Evolutionary conservation across 2,329 filamentous ascomycete genomes (phyloP).

Genomic region (Tolypocladium paradoxum): DNA sequence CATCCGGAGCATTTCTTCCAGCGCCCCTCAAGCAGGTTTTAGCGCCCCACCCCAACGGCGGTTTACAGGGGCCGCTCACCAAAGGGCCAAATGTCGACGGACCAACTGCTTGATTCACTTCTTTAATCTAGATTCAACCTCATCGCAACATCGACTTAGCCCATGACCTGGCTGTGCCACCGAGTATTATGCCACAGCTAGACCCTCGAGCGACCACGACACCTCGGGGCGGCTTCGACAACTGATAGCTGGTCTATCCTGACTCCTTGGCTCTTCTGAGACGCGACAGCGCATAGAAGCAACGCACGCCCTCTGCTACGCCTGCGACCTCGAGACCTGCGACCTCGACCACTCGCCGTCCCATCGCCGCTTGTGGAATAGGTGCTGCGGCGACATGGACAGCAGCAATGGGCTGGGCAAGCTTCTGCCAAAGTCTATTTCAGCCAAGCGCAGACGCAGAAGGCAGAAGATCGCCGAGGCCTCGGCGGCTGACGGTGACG

Average conservation of each 20-base stretch:
- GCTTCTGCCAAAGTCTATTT: slow-evolving; percentile 41
- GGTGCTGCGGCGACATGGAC: slow-evolving; percentile 3
- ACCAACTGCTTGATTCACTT: no score
- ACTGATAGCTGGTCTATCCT: not conserved
- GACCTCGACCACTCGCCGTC: not conserved
- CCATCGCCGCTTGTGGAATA: not conserved
- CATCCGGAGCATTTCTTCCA: not conserved
- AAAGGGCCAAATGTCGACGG: no score
- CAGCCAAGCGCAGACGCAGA: slow-evolving; percentile 36
- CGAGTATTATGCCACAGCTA: not conserved
- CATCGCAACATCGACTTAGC: not conserved
- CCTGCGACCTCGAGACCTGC: not conserved
- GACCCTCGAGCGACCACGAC: not conserved
- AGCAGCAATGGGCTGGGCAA: slow-evolving; percentile 31
- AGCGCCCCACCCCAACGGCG: not conserved
- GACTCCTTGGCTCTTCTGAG: no score
- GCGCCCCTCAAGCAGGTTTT: not conserved
- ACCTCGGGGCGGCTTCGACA: not conserved
- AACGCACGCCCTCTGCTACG: not conserved
- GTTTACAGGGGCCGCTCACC: not conserved
- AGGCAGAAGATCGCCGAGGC: slow-evolving; percentile 28
- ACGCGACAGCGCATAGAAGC: not conserved
- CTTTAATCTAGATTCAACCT: not conserved
- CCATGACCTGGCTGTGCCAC: not conserved
- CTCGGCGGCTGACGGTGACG: slow-evolving; percentile 16